Percentiles rank a stretch among this genome's conserved stretches.
Conservation (phyloP, 169 alveolate species). For the Blepharisma undulans region DNA sequence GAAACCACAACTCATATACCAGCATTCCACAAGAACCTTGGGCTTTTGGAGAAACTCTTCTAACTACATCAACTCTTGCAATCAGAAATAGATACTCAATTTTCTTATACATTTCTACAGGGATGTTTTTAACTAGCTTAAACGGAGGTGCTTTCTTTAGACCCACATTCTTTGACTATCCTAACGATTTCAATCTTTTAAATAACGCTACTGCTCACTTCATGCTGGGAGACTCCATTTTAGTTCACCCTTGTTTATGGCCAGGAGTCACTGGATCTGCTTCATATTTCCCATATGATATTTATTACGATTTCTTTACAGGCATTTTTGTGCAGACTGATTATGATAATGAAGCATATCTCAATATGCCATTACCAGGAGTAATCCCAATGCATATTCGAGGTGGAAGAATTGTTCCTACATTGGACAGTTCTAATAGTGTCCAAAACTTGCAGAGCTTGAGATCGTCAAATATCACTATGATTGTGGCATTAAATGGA, state of each 20-base stretch:
- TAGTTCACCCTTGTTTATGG: conserved; percentile 54
- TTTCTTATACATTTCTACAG: conserved; percentile 66
- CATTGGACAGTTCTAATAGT: not conserved
- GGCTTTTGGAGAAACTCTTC: conserved; percentile 42
- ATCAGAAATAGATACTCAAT: conserved; percentile 58
- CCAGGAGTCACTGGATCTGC: conserved; percentile 4
- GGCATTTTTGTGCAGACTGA: not conserved
- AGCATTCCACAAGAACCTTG: conserved; percentile 71
- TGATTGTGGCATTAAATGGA: not conserved
- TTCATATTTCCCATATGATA: conserved; percentile 64
- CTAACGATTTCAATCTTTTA: conserved; percentile 59
- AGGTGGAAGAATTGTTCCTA: conserved; percentile 61
- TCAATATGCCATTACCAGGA: conserved; percentile 41
- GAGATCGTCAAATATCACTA: not conserved
- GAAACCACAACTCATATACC: conserved; percentile 66
- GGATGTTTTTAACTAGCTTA: conserved; percentile 44
- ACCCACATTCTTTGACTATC: conserved; percentile 77
- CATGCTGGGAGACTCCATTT: conserved; percentile 72
- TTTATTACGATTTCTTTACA: conserved; percentile 41
- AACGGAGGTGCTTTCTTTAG: conserved; percentile 66
- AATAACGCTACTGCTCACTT: conserved; percentile 49
- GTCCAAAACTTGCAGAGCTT: not conserved
- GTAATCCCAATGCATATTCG: conserved; percentile 49
- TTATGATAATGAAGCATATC: conserved; percentile 2
- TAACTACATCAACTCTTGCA: conserved; percentile 32